Evolutionary conservation across 495 filamentous ascomycete genomes (phyloP), one percentile per base, ranked within the genome.

Genomic region (Talaromyces nanjingensis): DNA sequence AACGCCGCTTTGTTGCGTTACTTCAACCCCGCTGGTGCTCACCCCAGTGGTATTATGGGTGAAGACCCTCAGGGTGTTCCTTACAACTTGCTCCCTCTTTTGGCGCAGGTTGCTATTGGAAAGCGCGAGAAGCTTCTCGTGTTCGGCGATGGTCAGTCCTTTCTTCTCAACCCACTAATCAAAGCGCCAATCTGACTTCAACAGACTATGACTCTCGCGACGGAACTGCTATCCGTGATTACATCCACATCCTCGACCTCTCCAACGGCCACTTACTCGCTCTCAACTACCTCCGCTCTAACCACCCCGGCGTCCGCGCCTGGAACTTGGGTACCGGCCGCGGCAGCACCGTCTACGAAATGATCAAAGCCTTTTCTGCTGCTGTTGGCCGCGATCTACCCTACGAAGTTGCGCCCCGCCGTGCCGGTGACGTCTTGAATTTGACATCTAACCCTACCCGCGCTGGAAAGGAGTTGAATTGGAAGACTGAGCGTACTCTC

Each of bases 311-410:
- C 64, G 91, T 96, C 58, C 86, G 90, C 64, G 93, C 93, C 63
- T 98, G 96, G 96, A 98, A 98, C 79, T 73, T 98, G 63, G 94
- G 94, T 24, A 97, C 92, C n/a, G 94, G 94, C 42, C 89, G 87
- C 70, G 94, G 94, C 65, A 92, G 88, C 75, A 98, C 96, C 11
- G 94, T 98, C 37, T 93, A 91, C 75, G 92, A 98, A 71, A 98
- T 98, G 85, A 89, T 98, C 84, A 90, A 90, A 62, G 91, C 96
- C 64, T 98, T 98, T 81, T 90, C 86, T 72, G 76, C 83, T 39
- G 91, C 91, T 34, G 91, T 97, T 29, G 93, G 94, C 61, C 86
- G 84, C 47, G 86, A 93, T 63, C 81, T 98, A 22, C 86, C 90
- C 31, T 98, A 97, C 78, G 83, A 97, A 71, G 89, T 97, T 45